Evolutionary conservation across 169 alveolate genomes (phyloP).

Genomic region (Theileria parva): DNA sequence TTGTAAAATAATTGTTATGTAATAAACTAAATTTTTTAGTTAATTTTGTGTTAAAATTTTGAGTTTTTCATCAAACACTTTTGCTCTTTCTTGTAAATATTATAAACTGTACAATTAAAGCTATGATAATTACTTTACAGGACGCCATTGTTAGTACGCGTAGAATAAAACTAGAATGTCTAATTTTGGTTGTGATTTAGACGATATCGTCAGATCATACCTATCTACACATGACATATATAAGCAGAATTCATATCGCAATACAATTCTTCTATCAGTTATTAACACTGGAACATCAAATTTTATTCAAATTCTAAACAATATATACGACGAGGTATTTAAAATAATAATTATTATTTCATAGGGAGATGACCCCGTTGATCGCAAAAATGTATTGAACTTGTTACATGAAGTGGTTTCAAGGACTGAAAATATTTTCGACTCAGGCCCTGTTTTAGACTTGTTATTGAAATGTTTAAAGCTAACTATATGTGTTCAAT

Average conservation of each 20-base stretch:
- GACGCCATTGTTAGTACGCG: not conserved
- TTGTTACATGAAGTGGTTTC: slow-evolving; percentile 42
- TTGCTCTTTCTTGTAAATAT: too few species aligned
- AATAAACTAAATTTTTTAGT: too few species aligned
- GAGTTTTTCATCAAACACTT: not conserved
- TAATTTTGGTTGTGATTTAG: not conserved
- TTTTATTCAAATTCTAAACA: slow-evolving; percentile 20
- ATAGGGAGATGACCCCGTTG: slow-evolving; percentile 51
- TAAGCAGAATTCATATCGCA: slow-evolving; percentile 30
- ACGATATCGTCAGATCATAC: slow-evolving; percentile 8
- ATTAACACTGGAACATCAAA: not conserved
- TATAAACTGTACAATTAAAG: not conserved
- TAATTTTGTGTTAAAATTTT: not conserved
- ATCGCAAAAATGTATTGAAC: slow-evolving; percentile 17
- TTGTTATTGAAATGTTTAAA: slow-evolving; percentile 28
- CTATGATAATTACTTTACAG: not conserved
- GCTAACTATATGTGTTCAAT: slow-evolving; percentile 42
- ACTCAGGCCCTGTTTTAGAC: slow-evolving; percentile 8
- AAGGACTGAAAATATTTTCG: slow-evolving; percentile 49
- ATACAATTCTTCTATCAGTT: slow-evolving; percentile 38
- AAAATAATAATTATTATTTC: not conserved
- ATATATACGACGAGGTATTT: slow-evolving; percentile 32
- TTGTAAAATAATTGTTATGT: not conserved
- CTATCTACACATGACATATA: slow-evolving; percentile 10
- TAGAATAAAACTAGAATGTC: slow-evolving; percentile 12